A percentile compares a stretch with the other conserved stretches of the same genome.
Evolutionary conservation across 345 rosid species (phyloP).

Genomic region (Gossypium anomalum): DNA sequence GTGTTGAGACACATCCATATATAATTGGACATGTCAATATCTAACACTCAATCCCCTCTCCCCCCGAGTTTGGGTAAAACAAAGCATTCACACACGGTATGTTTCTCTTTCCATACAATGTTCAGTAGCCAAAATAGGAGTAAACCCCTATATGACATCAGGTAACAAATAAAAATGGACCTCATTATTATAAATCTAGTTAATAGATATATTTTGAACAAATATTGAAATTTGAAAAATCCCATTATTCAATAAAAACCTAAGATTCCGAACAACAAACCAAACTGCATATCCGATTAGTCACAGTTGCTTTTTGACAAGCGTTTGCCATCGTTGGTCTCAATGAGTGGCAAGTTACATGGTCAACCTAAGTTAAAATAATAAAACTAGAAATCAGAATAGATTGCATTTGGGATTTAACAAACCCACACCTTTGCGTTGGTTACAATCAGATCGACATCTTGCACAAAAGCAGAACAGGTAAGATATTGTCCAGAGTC

Average conservation of each 20-base stretch:
- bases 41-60: too few relatives aligned
- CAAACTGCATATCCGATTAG: background rate
- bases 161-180: background rate
- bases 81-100: too few relatives aligned
- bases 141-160: too few relatives aligned
- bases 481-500: conserved; percentile 81
- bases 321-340: background rate
- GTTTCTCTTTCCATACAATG: too few relatives aligned
- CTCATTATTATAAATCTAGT: background rate
- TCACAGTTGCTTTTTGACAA: background rate
- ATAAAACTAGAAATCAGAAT: background rate
- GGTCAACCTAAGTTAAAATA: background rate
- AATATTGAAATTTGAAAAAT: background rate
- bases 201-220: background rate
- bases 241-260: background rate
- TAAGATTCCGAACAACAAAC: background rate
- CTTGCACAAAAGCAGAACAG: conserved; percentile 78
- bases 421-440: conserved; percentile 71
- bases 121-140: too few relatives aligned
- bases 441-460: conserved; percentile 72
- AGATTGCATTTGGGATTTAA: background rate
- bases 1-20: too few relatives aligned
- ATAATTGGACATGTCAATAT: too few relatives aligned
- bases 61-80: too few relatives aligned
- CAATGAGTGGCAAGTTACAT: background rate